Conservation (phyloP, 2,329 filamentous ascomycete species). For the Nannizziopsis arthrosporioides region DNA sequence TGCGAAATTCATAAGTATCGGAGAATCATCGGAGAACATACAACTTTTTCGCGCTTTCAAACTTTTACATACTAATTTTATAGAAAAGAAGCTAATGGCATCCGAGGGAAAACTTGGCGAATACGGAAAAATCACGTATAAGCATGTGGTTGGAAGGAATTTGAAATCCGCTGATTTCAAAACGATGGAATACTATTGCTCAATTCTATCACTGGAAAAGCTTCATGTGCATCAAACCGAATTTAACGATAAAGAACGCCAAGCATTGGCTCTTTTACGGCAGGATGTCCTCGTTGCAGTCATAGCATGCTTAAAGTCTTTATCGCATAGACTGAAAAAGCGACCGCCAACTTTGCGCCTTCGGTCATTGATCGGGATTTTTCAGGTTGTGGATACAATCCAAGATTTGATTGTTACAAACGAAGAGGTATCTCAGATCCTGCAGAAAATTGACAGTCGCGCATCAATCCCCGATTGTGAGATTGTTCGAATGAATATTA, state of each 20-base stretch:
- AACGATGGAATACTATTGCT: conserved; percentile 29
- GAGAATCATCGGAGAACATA: conserved; percentile 25
- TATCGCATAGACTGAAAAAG: conserved; percentile 27
- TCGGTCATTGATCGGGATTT: conserved; percentile 24
- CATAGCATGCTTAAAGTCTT: conserved; percentile 26
- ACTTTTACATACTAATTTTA: conserved; percentile 26
- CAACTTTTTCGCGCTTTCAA: conserved; percentile 21
- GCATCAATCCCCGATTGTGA: conserved; percentile 26
- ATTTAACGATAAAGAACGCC: conserved; percentile 21
- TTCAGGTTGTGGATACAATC: conserved; percentile 32
- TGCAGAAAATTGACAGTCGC: conserved; percentile 26
- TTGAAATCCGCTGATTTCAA: conserved; percentile 24
- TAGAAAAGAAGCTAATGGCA: conserved; percentile 26
- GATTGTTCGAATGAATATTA: conserved; percentile 22
- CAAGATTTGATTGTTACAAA: conserved; percentile 27
- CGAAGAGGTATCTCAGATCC: conserved; percentile 26
- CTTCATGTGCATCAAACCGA: conserved; percentile 26
- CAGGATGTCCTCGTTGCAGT: conserved; percentile 26
- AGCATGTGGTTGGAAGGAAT: conserved; percentile 23
- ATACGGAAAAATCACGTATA: conserved; percentile 27
- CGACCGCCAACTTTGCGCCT: conserved; percentile 22
- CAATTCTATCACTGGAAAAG: conserved; percentile 26
- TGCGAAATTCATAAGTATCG: conserved; percentile 25
- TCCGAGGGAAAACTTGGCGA: conserved; percentile 27
- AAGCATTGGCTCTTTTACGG: conserved; percentile 25